These are phyloP conservation scores for Diplodia intermedia DNA, from an alignment of 2,329 filamentous ascomycete genomes.

Conservation along the genomic window DNA sequence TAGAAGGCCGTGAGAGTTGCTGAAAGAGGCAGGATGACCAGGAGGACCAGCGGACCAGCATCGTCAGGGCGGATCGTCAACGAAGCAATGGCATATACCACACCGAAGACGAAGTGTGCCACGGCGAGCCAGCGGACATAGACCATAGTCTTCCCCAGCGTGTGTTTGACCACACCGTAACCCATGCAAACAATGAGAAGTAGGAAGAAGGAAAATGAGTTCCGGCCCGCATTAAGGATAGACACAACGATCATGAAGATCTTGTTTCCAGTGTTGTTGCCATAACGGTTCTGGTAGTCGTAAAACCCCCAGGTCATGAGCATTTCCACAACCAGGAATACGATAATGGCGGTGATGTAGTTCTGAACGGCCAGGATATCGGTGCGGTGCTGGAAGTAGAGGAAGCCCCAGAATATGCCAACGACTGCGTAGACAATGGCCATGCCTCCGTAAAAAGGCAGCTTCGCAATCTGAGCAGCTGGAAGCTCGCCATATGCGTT, in stretches of 20 bases:
- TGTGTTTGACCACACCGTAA: slow-evolving; percentile 95
- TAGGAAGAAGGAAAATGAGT: slow-evolving; percentile 98
- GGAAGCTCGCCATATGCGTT: slow-evolving; percentile 97
- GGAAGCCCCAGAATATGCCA: slow-evolving; percentile 86
- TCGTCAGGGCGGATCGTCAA: slow-evolving; percentile 87
- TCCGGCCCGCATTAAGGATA: slow-evolving; percentile 88
- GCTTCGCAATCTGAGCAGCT: slow-evolving; percentile 92
- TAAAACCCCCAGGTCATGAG: slow-evolving; percentile 99
- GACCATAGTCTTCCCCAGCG: slow-evolving; percentile 90
- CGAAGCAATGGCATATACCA: slow-evolving; percentile 90
- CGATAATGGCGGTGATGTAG: slow-evolving; percentile 95
- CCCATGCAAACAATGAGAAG: slow-evolving; percentile 99
- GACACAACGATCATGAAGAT: slow-evolving; percentile 90
- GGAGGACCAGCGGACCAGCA: slow-evolving; percentile 85
- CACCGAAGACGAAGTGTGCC: slow-evolving; percentile 91
- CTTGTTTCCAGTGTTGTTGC: slow-evolving; percentile 81
- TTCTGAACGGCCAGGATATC: slow-evolving; percentile 98
- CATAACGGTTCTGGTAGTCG: slow-evolving; percentile 91
- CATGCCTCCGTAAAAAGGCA: slow-evolving; percentile 95
- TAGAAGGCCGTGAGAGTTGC: slow-evolving; percentile 96
- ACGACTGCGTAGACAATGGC: slow-evolving; percentile 93
- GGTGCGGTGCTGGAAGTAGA: slow-evolving; percentile 91
- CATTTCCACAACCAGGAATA: slow-evolving; percentile 95
- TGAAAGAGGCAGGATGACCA: slow-evolving; percentile 91
- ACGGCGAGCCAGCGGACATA: slow-evolving; percentile 90